Evolutionary conservation across 2,329 filamentous ascomycete genomes (phyloP).

Genomic region (Amesomyces nigricolor): DNA sequence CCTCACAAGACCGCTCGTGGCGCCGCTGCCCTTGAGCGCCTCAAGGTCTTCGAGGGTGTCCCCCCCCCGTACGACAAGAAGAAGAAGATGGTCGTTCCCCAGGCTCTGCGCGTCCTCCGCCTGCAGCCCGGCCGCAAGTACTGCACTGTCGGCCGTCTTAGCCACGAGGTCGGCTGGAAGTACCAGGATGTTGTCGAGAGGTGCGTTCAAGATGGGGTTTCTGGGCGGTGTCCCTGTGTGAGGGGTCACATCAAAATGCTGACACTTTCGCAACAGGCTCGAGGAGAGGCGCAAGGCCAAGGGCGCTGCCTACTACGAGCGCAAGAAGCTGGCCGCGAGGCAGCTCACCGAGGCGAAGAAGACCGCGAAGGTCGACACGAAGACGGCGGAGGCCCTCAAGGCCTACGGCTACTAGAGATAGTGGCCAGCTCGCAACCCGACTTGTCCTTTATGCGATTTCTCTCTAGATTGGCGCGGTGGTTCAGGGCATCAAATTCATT

Average conservation of each 20-base stretch:
- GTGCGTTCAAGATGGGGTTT: slow-evolving; percentile 51
- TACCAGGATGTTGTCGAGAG: slow-evolving; percentile 98
- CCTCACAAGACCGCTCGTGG: slow-evolving; percentile 99
- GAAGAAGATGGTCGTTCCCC: slow-evolving; percentile 99
- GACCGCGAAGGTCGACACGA: slow-evolving; percentile 78
- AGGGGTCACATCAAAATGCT: slow-evolving; percentile 38
- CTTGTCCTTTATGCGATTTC: slow-evolving; percentile 45
- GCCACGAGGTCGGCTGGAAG: slow-evolving; percentile 99
- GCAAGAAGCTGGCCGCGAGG: slow-evolving; percentile 94
- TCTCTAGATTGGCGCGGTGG: slow-evolving; percentile 52
- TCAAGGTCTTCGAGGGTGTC: slow-evolving; percentile 99
- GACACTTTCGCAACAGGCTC: slow-evolving; percentile 55
- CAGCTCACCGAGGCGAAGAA: slow-evolving; percentile 91
- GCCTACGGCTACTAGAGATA: slow-evolving; percentile 76
- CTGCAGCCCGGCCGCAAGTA: slow-evolving; percentile 99
- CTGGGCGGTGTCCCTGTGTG: slow-evolving; percentile 4
- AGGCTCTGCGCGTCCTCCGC: slow-evolving; percentile 92
- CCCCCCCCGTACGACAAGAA: slow-evolving; percentile 99
- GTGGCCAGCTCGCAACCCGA: slow-evolving; percentile 32
- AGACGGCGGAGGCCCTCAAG: slow-evolving; percentile 84
- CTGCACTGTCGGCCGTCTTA: slow-evolving; percentile 97
- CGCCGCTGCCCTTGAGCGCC: slow-evolving; percentile 91
- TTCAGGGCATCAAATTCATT: slow-evolving; percentile 46
- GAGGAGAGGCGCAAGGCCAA: slow-evolving; percentile 99
- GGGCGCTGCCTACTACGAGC: slow-evolving; percentile 98